These are phyloP conservation scores for Dactylonectria estremocensis DNA, from an alignment of 2,329 filamentous ascomycete genomes.

Conservation along the genomic window DNA sequence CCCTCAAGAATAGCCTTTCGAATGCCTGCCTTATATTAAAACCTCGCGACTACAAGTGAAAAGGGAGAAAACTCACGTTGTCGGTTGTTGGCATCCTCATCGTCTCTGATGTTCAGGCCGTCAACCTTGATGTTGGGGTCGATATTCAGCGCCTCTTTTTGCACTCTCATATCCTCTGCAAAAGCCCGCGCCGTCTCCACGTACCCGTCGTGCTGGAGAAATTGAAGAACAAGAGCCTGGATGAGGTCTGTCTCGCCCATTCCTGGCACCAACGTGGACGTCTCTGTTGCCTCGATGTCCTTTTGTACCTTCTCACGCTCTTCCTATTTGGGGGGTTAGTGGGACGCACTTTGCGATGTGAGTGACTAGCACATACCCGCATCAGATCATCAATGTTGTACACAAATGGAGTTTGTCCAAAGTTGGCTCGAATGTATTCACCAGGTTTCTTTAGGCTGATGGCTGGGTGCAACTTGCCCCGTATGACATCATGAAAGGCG, in stretches of 20 bases:
- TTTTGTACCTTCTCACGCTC: conserved; percentile 72
- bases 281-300: conserved; percentile 72
- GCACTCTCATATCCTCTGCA: conserved; percentile 82
- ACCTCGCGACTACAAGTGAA: background rate
- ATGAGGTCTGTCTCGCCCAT: conserved; percentile 84
- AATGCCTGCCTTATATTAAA: conserved; percentile 73
- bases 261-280: conserved; percentile 73
- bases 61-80: conserved; percentile 74
- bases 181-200: conserved; percentile 94
- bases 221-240: conserved; percentile 87
- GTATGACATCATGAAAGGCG: conserved; percentile 78
- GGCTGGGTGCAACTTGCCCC: conserved; percentile 75
- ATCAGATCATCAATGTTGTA: conserved; percentile 94
- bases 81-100: conserved; percentile 87
- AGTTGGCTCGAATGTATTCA: conserved; percentile 75
- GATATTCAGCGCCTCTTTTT: conserved; percentile 79
- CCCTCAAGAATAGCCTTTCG: conserved; percentile 90
- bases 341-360: background rate
- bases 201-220: conserved; percentile 94
- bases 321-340: conserved; percentile 59
- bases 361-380: conserved; percentile 67
- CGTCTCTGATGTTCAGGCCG: conserved; percentile 80
- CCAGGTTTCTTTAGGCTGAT: conserved; percentile 77
- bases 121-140: conserved; percentile 67
- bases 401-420: conserved; percentile 83